Base-by-base conservation (phyloP, 1,284 basidiomycete genomes). In the Cryptococcus amylolentus region DNA sequence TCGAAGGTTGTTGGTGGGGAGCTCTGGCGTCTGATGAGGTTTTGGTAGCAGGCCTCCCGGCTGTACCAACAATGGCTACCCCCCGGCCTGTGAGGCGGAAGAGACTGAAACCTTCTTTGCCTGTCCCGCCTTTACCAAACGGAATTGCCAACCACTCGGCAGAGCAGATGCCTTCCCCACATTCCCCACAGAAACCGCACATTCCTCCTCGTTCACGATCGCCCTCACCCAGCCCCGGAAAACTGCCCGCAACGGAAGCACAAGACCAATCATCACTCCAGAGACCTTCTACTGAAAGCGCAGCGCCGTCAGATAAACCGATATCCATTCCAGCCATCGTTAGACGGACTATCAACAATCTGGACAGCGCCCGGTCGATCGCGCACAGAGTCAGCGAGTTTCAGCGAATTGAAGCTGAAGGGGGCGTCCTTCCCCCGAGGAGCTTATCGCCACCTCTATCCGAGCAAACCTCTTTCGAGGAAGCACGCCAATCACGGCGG, bases 1-100 rank as follows among this genome's bases (percentile, higher is more conserved):
- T 73, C 5, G 71, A 76, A 49, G 73, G 67, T 6, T 61, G 61
- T 35, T 77, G 75, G 75, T 77, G 73, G 73, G 65, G 68, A 0
- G 52, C 62, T n/a, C 59, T 70, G 31, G 51, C 45, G 43, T 65
- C 66, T 49, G 72, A 75, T 45, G 75, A 76, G 23, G 54, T 68
- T 16, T 68, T 71, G 38, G 62, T 68, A 1, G 58, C 63, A 4
- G 72, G 71, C 7, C 56, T 76, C 8, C 76, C 76, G 0, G 57
- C 65, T n/a, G 65, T 67, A 13, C 69, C 71, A 2, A 28, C 27
- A 18, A 76, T 77, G 76, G 59, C 63, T 18, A 12, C 35, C 4
- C 40, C 52, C 8, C 54, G 52, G 26, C 38, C 47, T 28, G 37
- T 20, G 4, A 49, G 40, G 38, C 53, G 49, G 31, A 45, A 38